These are phyloP conservation scores for Calocera viscosa DNA, from an alignment of 768 basidiomycete species.

Conservation along the genomic window DNA sequence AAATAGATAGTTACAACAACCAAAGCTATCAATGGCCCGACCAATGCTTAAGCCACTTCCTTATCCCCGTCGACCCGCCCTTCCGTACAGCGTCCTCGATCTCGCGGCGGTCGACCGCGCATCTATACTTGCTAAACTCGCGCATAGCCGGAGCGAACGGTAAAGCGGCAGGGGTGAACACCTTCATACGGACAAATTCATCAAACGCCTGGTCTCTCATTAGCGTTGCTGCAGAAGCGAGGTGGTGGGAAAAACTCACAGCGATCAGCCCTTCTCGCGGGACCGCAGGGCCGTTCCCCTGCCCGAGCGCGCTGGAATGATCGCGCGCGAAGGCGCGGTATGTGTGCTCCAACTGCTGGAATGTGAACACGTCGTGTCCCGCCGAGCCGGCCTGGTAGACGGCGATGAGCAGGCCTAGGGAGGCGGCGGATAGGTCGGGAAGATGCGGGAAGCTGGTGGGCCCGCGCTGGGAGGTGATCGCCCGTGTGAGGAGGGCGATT, in stretches of 20 bases:
- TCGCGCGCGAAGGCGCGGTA: constrained; percentile 46
- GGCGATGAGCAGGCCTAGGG: constrained; percentile 75
- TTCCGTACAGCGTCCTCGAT: constrained; percentile 56
- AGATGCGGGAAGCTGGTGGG: constrained; percentile 44
- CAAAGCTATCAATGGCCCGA: neutral
- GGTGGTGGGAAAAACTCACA: constrained; percentile 59
- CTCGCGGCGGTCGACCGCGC: constrained; percentile 47
- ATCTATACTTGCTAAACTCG: constrained; percentile 67
- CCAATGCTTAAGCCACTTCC: constrained; percentile 58
- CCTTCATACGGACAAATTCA: constrained; percentile 40
- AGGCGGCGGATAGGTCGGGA: constrained; percentile 62
- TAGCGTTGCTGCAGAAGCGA: constrained; percentile 46
- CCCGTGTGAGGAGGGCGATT: constrained; percentile 32
- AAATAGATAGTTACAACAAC: too few relatives aligned
- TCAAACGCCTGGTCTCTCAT: constrained; percentile 77
- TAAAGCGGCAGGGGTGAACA: constrained; percentile 44
- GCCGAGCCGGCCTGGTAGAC: constrained; percentile 60
- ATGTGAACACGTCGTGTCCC: constrained; percentile 72
- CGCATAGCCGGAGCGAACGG: constrained; percentile 41
- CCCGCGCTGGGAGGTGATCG: constrained; percentile 42
- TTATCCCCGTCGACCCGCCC: constrained; percentile 55
- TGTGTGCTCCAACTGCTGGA: constrained; percentile 74
- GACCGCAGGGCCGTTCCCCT: constrained; percentile 21
- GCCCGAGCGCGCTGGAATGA: constrained; percentile 26
- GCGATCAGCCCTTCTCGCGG: constrained; percentile 52